A percentile compares a stretch with the other conserved stretches of the same genome.
phyloP scores from a whole-genome alignment of 257 asterid genomes.

The Nicotiana undulata region DNA sequence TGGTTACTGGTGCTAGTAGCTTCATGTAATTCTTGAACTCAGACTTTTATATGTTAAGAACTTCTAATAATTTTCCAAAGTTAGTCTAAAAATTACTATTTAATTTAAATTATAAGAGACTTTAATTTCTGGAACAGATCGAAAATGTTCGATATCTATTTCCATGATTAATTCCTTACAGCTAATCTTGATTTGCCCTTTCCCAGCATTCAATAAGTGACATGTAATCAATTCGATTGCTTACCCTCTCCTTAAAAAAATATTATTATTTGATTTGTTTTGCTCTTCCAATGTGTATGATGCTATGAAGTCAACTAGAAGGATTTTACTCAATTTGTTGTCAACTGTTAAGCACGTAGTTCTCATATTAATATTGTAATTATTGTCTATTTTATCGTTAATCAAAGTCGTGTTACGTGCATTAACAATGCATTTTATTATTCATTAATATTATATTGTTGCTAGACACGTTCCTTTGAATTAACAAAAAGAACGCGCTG shows the following conservation, averaged over 20 bases:
- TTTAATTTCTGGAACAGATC: background rate
- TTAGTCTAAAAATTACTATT: background rate
- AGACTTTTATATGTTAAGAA: background rate
- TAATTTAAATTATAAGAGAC: background rate
- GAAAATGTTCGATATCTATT: background rate
- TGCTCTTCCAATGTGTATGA: background rate
- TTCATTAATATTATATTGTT: background rate
- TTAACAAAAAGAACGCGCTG: background rate
- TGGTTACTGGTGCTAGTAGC: background rate
- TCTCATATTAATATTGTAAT: background rate
- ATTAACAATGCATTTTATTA: background rate
- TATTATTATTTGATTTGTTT: background rate
- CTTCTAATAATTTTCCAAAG: background rate
- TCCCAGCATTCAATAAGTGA: background rate
- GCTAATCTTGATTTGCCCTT: background rate
- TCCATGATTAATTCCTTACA: background rate
- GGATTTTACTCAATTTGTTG: background rate
- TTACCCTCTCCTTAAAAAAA: background rate
- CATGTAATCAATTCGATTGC: background rate
- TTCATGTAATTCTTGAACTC: background rate
- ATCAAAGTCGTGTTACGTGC: background rate
- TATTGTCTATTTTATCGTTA: background rate
- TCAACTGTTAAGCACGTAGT: background rate
- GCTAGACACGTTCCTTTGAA: background rate
- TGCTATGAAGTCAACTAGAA: background rate